phyloP scores from a whole-genome alignment of 2,329 filamentous ascomycete species.

The Scytalidium lignicola region DNA sequence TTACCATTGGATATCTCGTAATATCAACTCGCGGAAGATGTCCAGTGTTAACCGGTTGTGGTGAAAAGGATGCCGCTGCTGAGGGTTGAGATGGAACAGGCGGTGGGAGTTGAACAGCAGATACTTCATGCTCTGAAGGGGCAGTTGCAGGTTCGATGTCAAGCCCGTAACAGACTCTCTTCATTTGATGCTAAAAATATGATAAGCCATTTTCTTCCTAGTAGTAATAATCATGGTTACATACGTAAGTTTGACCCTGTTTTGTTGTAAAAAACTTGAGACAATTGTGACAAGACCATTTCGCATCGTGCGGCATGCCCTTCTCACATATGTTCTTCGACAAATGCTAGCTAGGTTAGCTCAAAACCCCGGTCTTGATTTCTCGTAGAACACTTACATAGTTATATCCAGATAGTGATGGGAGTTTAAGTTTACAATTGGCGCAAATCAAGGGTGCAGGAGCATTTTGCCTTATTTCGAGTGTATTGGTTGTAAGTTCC shows the following conservation, averaged over 20 bases:
- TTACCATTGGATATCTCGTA: not conserved
- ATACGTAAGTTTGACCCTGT: constrained; percentile 18
- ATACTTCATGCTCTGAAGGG: not conserved
- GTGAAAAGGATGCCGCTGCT: constrained; percentile 1
- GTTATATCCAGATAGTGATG: not conserved
- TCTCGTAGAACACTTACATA: constrained; percentile 1
- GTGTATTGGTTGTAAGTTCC: not conserved
- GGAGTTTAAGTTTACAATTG: not conserved
- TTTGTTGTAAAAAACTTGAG: constrained; percentile 17
- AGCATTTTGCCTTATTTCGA: not conserved
- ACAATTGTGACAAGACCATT: constrained; percentile 14
- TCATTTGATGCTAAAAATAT: constrained; percentile 4
- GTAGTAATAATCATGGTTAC: not conserved
- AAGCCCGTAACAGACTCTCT: constrained; percentile 5
- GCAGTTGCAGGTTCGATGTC: constrained; percentile 3
- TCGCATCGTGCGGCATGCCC: constrained; percentile 8
- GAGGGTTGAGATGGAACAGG: constrained; percentile 1
- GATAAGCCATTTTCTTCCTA: not conserved
- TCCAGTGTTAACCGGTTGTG: not conserved
- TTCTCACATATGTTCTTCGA: constrained; percentile 11
- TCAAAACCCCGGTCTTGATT: too few relatives aligned
- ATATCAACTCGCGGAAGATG: not conserved
- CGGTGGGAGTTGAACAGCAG: not conserved
- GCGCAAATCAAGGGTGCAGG: not conserved
- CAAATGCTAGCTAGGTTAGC: too few relatives aligned